phyloP scores from a whole-genome alignment of 192 early-diverging fungal species.

The Backusella macrospora region DNA sequence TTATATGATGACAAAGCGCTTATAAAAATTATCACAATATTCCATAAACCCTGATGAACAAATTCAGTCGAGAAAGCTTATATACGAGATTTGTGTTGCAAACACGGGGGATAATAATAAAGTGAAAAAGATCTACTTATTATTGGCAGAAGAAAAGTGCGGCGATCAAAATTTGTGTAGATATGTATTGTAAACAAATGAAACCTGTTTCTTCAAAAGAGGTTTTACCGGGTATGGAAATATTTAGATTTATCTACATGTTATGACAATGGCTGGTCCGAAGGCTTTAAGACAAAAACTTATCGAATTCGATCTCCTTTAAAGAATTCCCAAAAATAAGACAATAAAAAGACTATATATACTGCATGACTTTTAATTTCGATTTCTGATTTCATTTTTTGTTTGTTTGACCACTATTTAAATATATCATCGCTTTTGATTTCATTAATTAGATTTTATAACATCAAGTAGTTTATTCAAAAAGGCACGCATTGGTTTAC shows the following conservation, averaged over 20 bases:
- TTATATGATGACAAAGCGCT: neutral
- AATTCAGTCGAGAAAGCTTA: neutral
- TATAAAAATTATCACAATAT: neutral
- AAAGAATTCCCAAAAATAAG: neutral
- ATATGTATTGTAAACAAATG: neutral
- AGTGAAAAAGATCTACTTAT: neutral
- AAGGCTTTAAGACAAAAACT: slow-evolving; percentile 10
- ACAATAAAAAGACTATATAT: neutral
- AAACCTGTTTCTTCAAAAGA: slow-evolving; percentile 14
- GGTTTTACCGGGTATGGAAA: slow-evolving; percentile 1
- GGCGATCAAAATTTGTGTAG: neutral
- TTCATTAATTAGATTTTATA: neutral
- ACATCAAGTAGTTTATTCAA: neutral
- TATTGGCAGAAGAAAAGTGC: neutral
- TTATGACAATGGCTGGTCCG: neutral
- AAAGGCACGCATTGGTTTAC: neutral
- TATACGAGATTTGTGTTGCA: neutral
- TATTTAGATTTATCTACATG: neutral
- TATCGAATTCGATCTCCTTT: slow-evolving; percentile 5
- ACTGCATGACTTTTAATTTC: neutral
- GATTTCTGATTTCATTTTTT: neutral
- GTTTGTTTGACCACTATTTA: neutral
- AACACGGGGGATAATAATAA: neutral
- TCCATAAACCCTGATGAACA: neutral
- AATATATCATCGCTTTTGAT: neutral